Evolutionary conservation across 345 rosid genomes (phyloP).

Genomic region (Salix viminalis): DNA sequence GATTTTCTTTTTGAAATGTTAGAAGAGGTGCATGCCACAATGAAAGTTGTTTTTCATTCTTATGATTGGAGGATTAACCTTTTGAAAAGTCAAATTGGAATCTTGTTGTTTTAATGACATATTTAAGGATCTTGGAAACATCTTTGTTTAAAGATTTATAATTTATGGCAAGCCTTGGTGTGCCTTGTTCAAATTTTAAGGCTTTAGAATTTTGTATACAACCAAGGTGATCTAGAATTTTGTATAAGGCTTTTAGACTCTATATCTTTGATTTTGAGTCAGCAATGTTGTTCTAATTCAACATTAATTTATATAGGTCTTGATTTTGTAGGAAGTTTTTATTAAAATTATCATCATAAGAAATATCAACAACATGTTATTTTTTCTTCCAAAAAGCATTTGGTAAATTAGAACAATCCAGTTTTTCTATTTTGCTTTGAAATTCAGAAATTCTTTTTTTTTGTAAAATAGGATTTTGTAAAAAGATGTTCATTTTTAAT

Average conservation of each 20-base stretch:
- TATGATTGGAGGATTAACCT: too few relatives aligned
- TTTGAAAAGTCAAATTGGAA: too few relatives aligned
- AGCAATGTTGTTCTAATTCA: neutral
- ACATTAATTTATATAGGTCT: neutral
- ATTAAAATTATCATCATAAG: neutral
- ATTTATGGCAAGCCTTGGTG: neutral
- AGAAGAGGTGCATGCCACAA: too few relatives aligned
- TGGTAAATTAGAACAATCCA: neutral
- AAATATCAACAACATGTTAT: neutral
- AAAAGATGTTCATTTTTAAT: neutral
- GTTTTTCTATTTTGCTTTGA: neutral
- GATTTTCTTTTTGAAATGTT: too few relatives aligned
- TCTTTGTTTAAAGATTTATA: slow-evolving; percentile 1
- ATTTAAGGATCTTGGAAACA: too few relatives aligned
- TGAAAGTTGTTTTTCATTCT: too few relatives aligned
- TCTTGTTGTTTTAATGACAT: too few relatives aligned
- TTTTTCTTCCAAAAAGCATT: slow-evolving; percentile 1
- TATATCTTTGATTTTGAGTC: neutral
- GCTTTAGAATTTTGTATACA: too few relatives aligned
- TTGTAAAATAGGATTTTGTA: neutral
- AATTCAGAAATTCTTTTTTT: neutral
- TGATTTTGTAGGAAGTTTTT: neutral
- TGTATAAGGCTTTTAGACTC: neutral
- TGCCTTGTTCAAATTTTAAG: neutral
- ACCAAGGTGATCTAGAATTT: neutral